Evolutionary conservation across 176 grass and related monocot species (phyloP).

Genomic region (Elaeis guineensis): DNA sequence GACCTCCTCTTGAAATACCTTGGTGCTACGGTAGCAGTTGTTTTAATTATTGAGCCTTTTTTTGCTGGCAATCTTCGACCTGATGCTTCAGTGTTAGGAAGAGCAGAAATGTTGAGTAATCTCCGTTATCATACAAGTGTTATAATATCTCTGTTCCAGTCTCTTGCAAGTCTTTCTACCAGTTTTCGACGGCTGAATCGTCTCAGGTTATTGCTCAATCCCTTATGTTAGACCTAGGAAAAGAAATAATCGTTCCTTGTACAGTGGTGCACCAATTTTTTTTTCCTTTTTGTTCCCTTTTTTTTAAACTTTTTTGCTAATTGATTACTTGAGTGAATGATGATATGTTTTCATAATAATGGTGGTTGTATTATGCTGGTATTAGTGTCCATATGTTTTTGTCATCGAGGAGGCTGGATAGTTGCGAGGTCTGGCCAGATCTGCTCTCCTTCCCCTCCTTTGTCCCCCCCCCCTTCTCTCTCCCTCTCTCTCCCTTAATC

Average conservation of each 20-base stretch:
- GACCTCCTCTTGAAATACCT: constrained; percentile 98
- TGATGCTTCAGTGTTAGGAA: constrained; percentile 85
- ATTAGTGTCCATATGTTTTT: too few species aligned
- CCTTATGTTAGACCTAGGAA: constrained; percentile 8
- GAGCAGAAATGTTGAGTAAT: constrained; percentile 98
- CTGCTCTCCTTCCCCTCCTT: too few species aligned
- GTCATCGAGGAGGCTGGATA: too few species aligned
- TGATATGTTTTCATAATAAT: too few species aligned
- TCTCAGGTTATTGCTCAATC: constrained; percentile 49
- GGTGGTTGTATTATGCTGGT: too few species aligned
- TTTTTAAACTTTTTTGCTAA: too few species aligned
- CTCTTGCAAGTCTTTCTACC: constrained; percentile 80
- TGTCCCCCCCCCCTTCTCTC: too few species aligned
- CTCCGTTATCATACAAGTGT: constrained; percentile 95
- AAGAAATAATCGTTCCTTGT: neutral
- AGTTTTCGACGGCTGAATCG: constrained; percentile 90
- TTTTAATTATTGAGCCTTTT: constrained; percentile 96
- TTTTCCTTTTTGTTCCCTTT: too few species aligned
- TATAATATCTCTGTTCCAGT: constrained; percentile 95
- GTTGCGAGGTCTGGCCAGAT: too few species aligned
- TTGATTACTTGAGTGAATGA: too few species aligned
- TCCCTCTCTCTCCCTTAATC: too few species aligned
- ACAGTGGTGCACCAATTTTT: too few species aligned
- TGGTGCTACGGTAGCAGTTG: constrained; percentile 88
- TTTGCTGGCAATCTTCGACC: constrained; percentile 86